Evolutionary conservation across 2,329 filamentous ascomycete species (phyloP).

Genomic region (Pseudocercospora vitis): DNA sequence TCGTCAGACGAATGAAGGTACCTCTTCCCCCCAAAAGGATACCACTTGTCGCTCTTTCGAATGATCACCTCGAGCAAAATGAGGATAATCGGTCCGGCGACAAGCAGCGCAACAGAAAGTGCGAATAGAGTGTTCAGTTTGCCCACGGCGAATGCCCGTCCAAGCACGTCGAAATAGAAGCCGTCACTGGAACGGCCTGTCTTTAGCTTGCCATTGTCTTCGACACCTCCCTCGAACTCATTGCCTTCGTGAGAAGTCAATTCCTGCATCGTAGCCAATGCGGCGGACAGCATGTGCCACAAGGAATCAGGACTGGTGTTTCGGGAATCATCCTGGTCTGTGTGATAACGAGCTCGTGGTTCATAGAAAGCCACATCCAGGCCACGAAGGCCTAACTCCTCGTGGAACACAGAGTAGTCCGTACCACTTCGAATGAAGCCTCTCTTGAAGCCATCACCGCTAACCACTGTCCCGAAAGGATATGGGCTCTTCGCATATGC

Average conservation of each 20-base stretch:
- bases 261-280: slow-evolving; percentile 70
- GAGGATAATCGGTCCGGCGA: slow-evolving; percentile 73
- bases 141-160: slow-evolving; percentile 74
- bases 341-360: slow-evolving; percentile 85
- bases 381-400: slow-evolving; percentile 76
- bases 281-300: slow-evolving; percentile 93
- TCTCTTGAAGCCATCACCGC: slow-evolving; percentile 77
- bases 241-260: slow-evolving; percentile 68
- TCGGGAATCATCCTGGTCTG: slow-evolving; percentile 77
- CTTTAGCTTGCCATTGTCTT: slow-evolving; percentile 60
- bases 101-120: slow-evolving; percentile 78
- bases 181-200: slow-evolving; percentile 62
- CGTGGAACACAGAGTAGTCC: slow-evolving; percentile 82
- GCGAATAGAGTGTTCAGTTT: slow-evolving; percentile 81
- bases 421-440: slow-evolving; percentile 78
- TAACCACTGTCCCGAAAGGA: slow-evolving; percentile 82
- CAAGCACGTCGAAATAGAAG: slow-evolving; percentile 95
- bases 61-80: slow-evolving; percentile 69
- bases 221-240: slow-evolving; percentile 62
- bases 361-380: slow-evolving; percentile 90
- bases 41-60: slow-evolving; percentile 75
- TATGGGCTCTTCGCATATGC: slow-evolving; percentile 70
- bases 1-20: slow-evolving; percentile 61
- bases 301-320: slow-evolving; percentile 71
- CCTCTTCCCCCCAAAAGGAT: slow-evolving; percentile 72